These are phyloP conservation scores for Colletotrichum aenigma DNA, from an alignment of 2,329 filamentous ascomycete genomes.

Conservation along the genomic window DNA sequence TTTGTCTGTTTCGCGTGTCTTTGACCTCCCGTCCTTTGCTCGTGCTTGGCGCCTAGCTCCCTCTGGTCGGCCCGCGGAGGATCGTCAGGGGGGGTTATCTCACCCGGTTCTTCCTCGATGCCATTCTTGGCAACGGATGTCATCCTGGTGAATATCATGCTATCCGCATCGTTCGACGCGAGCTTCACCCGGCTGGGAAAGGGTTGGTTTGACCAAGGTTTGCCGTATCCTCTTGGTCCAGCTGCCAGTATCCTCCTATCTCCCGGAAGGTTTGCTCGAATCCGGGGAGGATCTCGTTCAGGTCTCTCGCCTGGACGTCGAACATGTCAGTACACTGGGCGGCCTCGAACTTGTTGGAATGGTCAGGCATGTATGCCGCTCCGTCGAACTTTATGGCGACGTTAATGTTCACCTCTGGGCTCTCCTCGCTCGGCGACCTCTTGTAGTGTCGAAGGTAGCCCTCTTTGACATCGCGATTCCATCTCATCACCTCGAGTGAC, in stretches of 20 bases:
- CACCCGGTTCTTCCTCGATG: neutral
- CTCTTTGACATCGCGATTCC: conserved; percentile 3
- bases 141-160: neutral
- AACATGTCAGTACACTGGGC: conserved; percentile 10
- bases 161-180: neutral
- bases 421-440: neutral
- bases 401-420: neutral
- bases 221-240: neutral
- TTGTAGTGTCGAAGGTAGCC: conserved; percentile 7
- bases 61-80: neutral
- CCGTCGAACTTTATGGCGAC: conserved; percentile 11
- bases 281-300: conserved; percentile 4
- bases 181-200: neutral
- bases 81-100: neutral
- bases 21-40: neutral
- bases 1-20: neutral
- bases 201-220: neutral
- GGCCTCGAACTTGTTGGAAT: neutral
- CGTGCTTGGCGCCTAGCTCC: neutral
- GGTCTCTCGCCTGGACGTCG: neutral
- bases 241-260: conserved; percentile 13
- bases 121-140: neutral
- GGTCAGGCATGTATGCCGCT: neutral
- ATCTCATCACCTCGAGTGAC: neutral
- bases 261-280: conserved; percentile 5